Conservation (phyloP, 768 basidiomycete species). For the Boletus vinaceobasis region DNA sequence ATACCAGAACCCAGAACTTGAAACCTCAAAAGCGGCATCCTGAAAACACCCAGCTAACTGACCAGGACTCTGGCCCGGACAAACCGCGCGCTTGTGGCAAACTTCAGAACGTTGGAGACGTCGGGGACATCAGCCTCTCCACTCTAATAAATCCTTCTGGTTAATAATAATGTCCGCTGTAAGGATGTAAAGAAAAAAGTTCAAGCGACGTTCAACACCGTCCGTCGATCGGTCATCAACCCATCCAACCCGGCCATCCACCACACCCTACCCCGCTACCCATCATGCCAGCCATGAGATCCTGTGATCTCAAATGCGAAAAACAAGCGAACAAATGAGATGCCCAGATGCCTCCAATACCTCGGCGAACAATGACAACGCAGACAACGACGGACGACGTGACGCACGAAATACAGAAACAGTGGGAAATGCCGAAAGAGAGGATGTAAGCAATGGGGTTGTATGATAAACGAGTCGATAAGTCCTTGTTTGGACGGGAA, state of each 20-base stretch:
- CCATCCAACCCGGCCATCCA: not conserved
- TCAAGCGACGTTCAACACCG: conserved; percentile 17
- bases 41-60: no score
- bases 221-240: conserved; percentile 10
- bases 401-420: conserved; percentile 14
- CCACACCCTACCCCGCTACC: not conserved
- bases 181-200: conserved; percentile 7
- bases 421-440: conserved; percentile 12
- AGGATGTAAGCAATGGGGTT: conserved; percentile 28
- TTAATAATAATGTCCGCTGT: conserved; percentile 17
- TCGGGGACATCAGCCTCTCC: not conserved
- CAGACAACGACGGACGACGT: conserved; percentile 6
- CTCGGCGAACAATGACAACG: conserved; percentile 2
- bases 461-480: conserved; percentile 30
- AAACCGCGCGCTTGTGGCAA: not conserved
- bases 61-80: no score
- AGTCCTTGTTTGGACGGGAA: conserved; percentile 21
- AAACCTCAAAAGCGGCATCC: no score
- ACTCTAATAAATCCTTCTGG: conserved; percentile 12
- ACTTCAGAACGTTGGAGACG: not conserved
- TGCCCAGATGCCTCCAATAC: not conserved
- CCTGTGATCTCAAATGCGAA: not conserved
- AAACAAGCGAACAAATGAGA: conserved; percentile 4
- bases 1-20: no score
- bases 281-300: not conserved